A percentile compares a stretch with the other conserved stretches of the same genome.
phyloP scores from a whole-genome alignment of 306 rosid species.

The Ormosia emarginata region DNA sequence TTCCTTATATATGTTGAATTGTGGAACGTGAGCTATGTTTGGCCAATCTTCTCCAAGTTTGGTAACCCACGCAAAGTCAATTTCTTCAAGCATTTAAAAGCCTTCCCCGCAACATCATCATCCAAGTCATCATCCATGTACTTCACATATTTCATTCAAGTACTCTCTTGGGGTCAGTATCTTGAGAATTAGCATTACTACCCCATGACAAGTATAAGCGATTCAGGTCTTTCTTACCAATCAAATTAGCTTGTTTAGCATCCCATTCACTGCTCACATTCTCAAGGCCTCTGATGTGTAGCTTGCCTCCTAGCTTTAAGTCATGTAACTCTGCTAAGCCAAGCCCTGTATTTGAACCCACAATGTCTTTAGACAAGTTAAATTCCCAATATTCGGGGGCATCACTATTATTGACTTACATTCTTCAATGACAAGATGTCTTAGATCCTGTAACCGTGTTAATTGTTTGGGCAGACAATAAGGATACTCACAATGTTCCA shows the following conservation, averaged over 20 bases:
- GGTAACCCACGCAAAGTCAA: not conserved
- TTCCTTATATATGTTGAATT: too few relatives aligned
- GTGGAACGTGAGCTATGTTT: too few relatives aligned
- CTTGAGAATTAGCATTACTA: too few relatives aligned
- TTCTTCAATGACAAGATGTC: too few relatives aligned
- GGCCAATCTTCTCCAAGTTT: not conserved
- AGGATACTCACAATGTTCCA: too few relatives aligned
- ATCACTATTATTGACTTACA: too few relatives aligned
- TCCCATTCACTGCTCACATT: not conserved
- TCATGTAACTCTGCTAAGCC: not conserved
- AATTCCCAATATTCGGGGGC: too few relatives aligned
- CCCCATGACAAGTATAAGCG: not conserved
- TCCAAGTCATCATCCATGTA: not conserved
- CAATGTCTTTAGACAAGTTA: not conserved
- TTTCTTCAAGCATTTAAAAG: not conserved
- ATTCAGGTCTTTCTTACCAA: not conserved
- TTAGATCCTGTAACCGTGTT: too few relatives aligned
- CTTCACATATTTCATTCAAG: not conserved
- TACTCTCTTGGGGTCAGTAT: not conserved
- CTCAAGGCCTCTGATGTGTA: not conserved
- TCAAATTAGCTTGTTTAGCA: constrained; percentile 1
- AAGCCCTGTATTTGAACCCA: not conserved
- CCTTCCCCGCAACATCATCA: not conserved
- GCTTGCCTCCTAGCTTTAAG: not conserved
- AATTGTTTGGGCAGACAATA: too few relatives aligned